Percentiles rank a stretch among this genome's conserved stretches.
Evolutionary conservation across 1,284 basidiomycete genomes (phyloP).

Genomic region (Boletellus deceptivus): DNA sequence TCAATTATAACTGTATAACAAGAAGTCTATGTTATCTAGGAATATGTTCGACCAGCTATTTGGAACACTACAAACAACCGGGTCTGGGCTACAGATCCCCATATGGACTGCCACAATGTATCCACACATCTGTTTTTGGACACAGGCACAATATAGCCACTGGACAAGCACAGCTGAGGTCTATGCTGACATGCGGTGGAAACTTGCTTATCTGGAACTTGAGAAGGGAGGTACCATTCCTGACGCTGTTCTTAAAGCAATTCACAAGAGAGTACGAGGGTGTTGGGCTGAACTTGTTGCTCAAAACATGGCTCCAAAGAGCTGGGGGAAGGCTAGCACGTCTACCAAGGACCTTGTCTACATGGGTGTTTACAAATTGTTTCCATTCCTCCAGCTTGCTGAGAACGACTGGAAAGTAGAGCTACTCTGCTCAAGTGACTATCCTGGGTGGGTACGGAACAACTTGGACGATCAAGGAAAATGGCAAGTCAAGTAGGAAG

Average conservation of each 20-base stretch:
- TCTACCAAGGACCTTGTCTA: not conserved
- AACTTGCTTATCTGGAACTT: slow-evolving; percentile 4
- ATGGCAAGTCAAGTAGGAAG: slow-evolving; percentile 1
- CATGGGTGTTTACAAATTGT: not conserved
- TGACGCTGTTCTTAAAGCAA: not conserved
- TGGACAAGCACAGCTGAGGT: slow-evolving; percentile 3
- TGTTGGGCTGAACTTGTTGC: slow-evolving; percentile 2
- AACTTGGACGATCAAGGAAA: slow-evolving; percentile 1
- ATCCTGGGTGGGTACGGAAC: slow-evolving; percentile 5
- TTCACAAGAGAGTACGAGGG: not conserved
- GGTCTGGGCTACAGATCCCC: no score
- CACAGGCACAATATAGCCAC: not conserved
- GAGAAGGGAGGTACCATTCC: not conserved
- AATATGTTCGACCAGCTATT: no score
- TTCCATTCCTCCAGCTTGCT: not conserved
- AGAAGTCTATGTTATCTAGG: no score
- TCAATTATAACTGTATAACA: no score
- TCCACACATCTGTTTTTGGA: slow-evolving; percentile 2
- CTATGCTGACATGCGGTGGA: not conserved
- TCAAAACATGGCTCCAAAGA: slow-evolving; percentile 1
- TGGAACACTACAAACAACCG: no score
- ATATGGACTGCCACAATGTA: no score
- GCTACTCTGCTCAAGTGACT: not conserved
- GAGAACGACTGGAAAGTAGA: slow-evolving; percentile 7
- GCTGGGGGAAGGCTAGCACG: slow-evolving; percentile 2